These are phyloP conservation scores for Ballota nigra DNA, from an alignment of 257 asterid genomes.

Conservation along the genomic window DNA sequence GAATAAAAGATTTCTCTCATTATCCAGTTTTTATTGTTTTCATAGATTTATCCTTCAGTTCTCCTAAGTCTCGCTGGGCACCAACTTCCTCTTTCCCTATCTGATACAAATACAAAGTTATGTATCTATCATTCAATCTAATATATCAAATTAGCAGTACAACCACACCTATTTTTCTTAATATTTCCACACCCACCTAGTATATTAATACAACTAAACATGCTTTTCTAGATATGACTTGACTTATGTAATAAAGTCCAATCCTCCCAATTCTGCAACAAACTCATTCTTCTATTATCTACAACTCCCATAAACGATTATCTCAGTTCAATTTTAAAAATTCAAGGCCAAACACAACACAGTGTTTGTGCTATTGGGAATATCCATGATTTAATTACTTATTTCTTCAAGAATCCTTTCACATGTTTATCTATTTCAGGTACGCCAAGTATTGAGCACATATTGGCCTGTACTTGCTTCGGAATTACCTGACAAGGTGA, in stretches of 20 bases:
- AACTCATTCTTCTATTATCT: background rate
- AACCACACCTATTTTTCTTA: background rate
- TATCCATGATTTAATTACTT: background rate
- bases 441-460: slow-evolving; percentile 52
- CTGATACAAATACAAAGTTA: background rate
- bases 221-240: background rate
- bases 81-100: background rate
- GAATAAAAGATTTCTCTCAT: background rate
- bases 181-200: background rate
- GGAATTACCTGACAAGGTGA: slow-evolving; percentile 47
- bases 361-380: background rate
- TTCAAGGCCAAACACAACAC: background rate
- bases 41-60: background rate
- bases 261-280: background rate
- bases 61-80: background rate
- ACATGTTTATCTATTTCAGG: slow-evolving; percentile 38
- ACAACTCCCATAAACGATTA: background rate
- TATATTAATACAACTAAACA: background rate
- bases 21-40: background rate
- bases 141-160: background rate
- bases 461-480: slow-evolving; percentile 74
- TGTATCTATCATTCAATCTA: background rate
- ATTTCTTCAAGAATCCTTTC: background rate
- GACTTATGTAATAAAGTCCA: background rate
- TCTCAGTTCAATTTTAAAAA: background rate